Conservation (phyloP, 2,329 filamentous ascomycete genomes). For the Macroventuria anomochaeta region DNA sequence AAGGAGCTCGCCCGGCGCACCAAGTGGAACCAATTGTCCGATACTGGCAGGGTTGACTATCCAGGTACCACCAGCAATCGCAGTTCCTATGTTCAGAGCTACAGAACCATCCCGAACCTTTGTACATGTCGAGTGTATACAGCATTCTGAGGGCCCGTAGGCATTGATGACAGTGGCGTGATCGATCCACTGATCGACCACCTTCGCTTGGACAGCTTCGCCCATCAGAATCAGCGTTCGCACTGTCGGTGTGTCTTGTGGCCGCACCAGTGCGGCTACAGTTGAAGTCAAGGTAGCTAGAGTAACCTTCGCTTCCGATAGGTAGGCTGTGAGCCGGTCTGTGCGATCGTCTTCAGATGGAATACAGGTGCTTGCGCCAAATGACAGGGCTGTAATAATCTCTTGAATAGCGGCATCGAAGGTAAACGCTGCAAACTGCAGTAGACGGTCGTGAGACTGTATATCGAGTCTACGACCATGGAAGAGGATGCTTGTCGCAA, state of each 20-base stretch:
- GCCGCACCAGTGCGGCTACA: too few relatives aligned
- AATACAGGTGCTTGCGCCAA: conserved; percentile 67
- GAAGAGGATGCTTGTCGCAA: conserved; percentile 1
- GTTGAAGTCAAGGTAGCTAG: too few relatives aligned
- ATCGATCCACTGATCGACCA: conserved; percentile 31
- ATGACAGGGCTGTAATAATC: conserved; percentile 61
- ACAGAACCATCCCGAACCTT: too few relatives aligned
- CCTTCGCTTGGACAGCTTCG: conserved; percentile 3
- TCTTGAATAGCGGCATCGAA: conserved; percentile 64
- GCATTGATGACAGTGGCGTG: conserved; percentile 17
- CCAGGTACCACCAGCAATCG: conserved; percentile 40
- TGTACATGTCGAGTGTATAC: too few relatives aligned
- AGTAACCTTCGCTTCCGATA: too few relatives aligned
- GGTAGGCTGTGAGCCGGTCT: conserved; percentile 54
- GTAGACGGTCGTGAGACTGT: too few relatives aligned
- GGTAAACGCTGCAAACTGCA: conserved; percentile 65
- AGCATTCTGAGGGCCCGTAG: conserved; percentile 19
- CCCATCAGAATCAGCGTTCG: conserved; percentile 17
- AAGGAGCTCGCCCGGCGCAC: conserved; percentile 55
- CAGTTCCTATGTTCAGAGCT: too few relatives aligned
- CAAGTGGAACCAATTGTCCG: conserved; percentile 12
- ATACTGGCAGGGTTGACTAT: conserved; percentile 31
- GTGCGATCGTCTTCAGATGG: conserved; percentile 59
- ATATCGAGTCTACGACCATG: conserved; percentile 1
- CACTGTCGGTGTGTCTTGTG: too few relatives aligned